These are phyloP conservation scores for Fusarium staphyleae DNA, from an alignment of 2,329 filamentous ascomycete genomes.

Conservation along the genomic window DNA sequence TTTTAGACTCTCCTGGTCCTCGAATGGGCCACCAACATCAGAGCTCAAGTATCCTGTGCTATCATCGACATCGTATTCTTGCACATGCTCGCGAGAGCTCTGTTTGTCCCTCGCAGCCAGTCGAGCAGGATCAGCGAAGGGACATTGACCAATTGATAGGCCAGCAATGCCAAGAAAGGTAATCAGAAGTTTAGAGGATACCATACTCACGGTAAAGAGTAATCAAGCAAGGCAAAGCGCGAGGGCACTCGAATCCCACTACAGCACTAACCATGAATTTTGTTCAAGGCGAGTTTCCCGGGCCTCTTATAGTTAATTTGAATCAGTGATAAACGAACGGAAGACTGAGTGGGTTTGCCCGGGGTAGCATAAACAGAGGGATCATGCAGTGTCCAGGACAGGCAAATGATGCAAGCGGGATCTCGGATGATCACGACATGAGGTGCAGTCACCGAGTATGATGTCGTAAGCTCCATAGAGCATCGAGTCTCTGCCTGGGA, in stretches of 20 bases:
- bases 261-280: background rate
- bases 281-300: background rate
- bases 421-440: conserved; percentile 5
- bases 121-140: conserved; percentile 43
- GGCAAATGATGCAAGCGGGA: conserved; percentile 10
- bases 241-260: background rate
- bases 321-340: background rate
- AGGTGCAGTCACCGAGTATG: conserved; percentile 5
- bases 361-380: background rate
- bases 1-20: conserved; percentile 70
- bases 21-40: conserved; percentile 72
- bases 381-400: background rate
- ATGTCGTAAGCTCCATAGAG: conserved; percentile 5
- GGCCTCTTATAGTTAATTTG: conserved; percentile 23
- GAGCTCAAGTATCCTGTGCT: conserved; percentile 65
- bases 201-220: conserved; percentile 34
- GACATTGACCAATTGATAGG: conserved; percentile 44
- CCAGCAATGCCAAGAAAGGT: conserved; percentile 39
- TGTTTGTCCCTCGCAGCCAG: conserved; percentile 40
- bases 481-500: background rate
- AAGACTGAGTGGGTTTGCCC: background rate
- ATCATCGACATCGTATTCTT: conserved; percentile 58
- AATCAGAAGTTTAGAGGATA: conserved; percentile 33
- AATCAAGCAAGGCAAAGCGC: background rate
- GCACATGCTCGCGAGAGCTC: conserved; percentile 44